Conservation (phyloP, 805 yeast species). For the Saccharomycopsis selenospora region DNA sequence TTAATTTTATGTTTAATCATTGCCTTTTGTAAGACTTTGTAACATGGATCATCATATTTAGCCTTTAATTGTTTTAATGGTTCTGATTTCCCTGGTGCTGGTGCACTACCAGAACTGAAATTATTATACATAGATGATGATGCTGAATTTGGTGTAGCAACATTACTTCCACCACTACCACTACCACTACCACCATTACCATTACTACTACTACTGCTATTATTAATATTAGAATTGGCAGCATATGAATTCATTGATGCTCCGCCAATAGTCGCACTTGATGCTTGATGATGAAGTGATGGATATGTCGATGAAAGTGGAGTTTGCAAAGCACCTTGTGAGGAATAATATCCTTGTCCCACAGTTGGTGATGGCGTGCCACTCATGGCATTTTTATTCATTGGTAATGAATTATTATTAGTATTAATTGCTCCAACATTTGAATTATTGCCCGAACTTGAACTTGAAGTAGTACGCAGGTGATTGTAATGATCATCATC, state of each 20-base stretch:
- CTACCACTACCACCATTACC: neutral
- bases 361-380: conserved; percentile 17
- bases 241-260: neutral
- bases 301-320: conserved; percentile 13
- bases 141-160: conserved; percentile 11
- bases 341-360: conserved; percentile 16
- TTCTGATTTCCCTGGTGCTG: conserved; percentile 5
- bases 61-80: conserved; percentile 25
- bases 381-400: conserved; percentile 4
- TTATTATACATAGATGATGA: conserved; percentile 3
- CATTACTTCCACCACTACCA: conserved; percentile 1
- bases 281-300: conserved; percentile 6
- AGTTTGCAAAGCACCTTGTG: conserved; percentile 18
- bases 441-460: conserved; percentile 2
- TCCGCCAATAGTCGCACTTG: conserved; percentile 6
- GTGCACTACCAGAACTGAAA: neutral
- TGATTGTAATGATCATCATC: conserved; percentile 10
- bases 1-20: conserved; percentile 76
- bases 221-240: neutral
- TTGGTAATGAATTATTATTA: conserved; percentile 3
- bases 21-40: conserved; percentile 79
- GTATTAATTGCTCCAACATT: neutral
- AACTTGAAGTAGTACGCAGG: conserved; percentile 10
- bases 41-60: conserved; percentile 71
- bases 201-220: neutral